Base-by-base conservation (phyloP, 2,329 filamentous ascomycete species). In the Colletotrichum sp. region DNA sequence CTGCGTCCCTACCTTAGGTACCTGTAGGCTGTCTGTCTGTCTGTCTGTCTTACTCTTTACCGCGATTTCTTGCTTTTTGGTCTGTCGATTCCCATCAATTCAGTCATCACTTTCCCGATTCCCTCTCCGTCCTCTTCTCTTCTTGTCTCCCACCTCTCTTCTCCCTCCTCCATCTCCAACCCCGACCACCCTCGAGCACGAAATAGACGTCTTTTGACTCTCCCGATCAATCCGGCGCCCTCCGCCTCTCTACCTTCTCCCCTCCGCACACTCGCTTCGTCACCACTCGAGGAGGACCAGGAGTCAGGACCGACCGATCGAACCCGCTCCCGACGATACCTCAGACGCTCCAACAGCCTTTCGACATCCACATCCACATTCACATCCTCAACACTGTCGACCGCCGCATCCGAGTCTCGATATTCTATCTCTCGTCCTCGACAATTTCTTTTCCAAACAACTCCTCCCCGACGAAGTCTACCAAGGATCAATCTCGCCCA, bases 31-130 rank as follows among this genome's bases (percentile, higher is more conserved):
- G 39, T 44, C 30, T 57, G 57, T 62, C 52, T 59, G n/a, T 21
- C 28, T 62, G 59, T 34, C 59, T 34, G 18, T n/a, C 30, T 18
- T 16, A 21, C 59, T 36, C 69, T 59, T 34, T 72, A 32, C 73
- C 69, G 39, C 63, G 63, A 60, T 60, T 76, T 73, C 64, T 76
- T 73, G 73, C 73, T 76, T 76, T 72, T 68, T 34, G 69, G 34
- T 71, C 57, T 64, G 64, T 69, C 73, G 70, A 73, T 69, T 76
- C 59, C 69, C 69, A 57, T 71, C 69, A 63, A 72, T 65, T 52
- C 69, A 73, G 64, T 73, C 57, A 73, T 73, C 70, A 73, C 26
- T 73, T 21, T 28, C 16, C 44, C 44, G n/a, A 59, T 68, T 60
- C 21, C 69, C 39, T 52, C 36, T 36, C 10, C 63, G 21, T 8